Conservation (phyloP, 495 filamentous ascomycete genomes). For the Penicillium cosmopolitanum region DNA sequence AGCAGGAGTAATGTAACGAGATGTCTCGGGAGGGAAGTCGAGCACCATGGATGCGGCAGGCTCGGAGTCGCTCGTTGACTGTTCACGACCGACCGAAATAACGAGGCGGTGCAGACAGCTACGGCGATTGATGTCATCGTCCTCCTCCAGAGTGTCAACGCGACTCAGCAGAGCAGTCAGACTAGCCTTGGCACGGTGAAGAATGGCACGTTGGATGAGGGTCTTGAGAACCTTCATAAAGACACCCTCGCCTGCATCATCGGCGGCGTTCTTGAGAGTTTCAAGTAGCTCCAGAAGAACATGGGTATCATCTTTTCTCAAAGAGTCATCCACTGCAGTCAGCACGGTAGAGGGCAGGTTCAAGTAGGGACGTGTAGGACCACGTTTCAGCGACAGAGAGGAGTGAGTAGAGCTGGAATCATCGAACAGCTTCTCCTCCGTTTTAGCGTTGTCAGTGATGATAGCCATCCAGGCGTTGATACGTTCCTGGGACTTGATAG, state of each 20-base stretch:
- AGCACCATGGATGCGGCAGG: constrained; percentile 44
- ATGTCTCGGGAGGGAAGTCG: constrained; percentile 55
- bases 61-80: constrained; percentile 60
- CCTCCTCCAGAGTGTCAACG: constrained; percentile 74
- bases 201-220: constrained; percentile 82
- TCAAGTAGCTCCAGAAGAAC: constrained; percentile 61
- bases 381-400: constrained; percentile 68
- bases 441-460: constrained; percentile 50
- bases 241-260: constrained; percentile 47
- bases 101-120: constrained; percentile 93
- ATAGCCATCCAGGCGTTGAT: constrained; percentile 92
- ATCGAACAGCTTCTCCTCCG: constrained; percentile 69
- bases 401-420: constrained; percentile 74
- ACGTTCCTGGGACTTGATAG: constrained; percentile 66
- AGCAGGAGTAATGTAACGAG: constrained; percentile 77
- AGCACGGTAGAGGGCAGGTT: constrained; percentile 67
- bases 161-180: constrained; percentile 69
- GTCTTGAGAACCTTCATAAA: constrained; percentile 71
- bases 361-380: constrained; percentile 69
- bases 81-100: constrained; percentile 82
- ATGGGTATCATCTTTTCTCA: constrained; percentile 71
- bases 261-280: constrained; percentile 55
- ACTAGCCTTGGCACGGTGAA: constrained; percentile 66
- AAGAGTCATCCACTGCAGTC: constrained; percentile 74
- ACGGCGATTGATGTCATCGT: constrained; percentile 89